A percentile compares a stretch with the other conserved stretches of the same genome.
phyloP scores from a whole-genome alignment of 306 rosid genomes.

The Corylus americana region DNA sequence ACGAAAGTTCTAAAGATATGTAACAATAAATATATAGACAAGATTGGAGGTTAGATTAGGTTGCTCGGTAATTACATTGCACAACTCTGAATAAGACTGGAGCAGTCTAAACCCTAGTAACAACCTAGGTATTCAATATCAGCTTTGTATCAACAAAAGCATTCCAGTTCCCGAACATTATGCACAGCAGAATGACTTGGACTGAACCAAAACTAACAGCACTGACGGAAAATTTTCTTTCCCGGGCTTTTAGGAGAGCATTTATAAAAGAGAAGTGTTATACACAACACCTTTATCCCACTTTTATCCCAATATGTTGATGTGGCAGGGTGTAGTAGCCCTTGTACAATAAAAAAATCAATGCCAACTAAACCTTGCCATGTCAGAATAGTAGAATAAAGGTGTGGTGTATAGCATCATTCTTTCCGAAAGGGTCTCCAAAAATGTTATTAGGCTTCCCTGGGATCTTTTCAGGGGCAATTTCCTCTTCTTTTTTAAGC shows the following conservation, averaged over 20 bases:
- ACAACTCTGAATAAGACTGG: background rate
- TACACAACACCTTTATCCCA: too few species aligned
- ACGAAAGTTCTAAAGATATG: background rate
- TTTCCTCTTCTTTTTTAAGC: background rate
- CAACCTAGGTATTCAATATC: background rate
- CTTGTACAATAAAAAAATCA: too few species aligned
- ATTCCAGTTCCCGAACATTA: background rate
- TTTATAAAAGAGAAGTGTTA: background rate
- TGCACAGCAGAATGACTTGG: background rate
- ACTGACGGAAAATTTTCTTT: background rate
- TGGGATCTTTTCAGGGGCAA: background rate
- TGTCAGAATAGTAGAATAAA: too few species aligned
- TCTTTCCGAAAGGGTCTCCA: background rate
- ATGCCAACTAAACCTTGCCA: too few species aligned
- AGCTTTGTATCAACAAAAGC: background rate
- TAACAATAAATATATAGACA: background rate
- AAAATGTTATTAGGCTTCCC: background rate
- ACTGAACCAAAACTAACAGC: background rate
- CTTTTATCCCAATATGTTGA: too few species aligned
- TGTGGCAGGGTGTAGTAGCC: too few species aligned
- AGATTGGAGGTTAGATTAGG: background rate
- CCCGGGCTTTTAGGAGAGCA: background rate
- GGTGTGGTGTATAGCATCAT: too few species aligned
- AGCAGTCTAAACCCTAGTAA: background rate
- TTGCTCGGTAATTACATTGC: background rate